Percentiles rank a stretch among this genome's conserved stretches.
These are phyloP conservation scores for Fraxinus excelsior DNA, from an alignment of 257 asterid species.

Conservation along the genomic window DNA sequence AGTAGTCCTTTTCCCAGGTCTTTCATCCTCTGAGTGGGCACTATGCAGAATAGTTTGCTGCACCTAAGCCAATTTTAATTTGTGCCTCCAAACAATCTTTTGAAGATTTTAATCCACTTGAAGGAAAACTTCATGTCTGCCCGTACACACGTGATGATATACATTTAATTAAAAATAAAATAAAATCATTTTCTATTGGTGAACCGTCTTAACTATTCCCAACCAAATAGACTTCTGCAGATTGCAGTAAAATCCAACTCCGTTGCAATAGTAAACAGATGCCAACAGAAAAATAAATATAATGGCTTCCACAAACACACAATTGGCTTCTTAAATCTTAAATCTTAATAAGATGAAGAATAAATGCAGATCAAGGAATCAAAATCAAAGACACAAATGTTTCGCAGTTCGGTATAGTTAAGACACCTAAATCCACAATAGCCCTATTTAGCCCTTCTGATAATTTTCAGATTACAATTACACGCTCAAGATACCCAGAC, in stretches of 20 bases:
- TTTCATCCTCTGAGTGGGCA: neutral
- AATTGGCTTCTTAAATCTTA: neutral
- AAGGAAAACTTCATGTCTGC: neutral
- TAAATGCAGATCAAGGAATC: neutral
- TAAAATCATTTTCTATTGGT: neutral
- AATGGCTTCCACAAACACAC: neutral
- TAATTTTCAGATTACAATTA: neutral
- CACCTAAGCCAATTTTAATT: neutral
- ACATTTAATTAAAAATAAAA: neutral
- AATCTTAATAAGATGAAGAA: neutral
- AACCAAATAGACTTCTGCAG: neutral
- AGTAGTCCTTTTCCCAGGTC: neutral
- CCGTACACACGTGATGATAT: neutral
- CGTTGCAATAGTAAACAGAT: neutral
- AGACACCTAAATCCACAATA: neutral
- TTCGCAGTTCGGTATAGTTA: neutral
- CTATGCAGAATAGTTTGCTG: neutral
- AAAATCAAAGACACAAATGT: neutral
- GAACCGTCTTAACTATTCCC: neutral
- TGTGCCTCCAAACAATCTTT: neutral
- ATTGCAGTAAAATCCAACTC: neutral
- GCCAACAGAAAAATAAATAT: neutral
- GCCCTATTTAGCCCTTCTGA: neutral
- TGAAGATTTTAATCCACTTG: neutral
- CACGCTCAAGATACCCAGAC: neutral